Conservation (phyloP, 2,329 filamentous ascomycete genomes). For the Colletotrichum lindemuthianum region DNA sequence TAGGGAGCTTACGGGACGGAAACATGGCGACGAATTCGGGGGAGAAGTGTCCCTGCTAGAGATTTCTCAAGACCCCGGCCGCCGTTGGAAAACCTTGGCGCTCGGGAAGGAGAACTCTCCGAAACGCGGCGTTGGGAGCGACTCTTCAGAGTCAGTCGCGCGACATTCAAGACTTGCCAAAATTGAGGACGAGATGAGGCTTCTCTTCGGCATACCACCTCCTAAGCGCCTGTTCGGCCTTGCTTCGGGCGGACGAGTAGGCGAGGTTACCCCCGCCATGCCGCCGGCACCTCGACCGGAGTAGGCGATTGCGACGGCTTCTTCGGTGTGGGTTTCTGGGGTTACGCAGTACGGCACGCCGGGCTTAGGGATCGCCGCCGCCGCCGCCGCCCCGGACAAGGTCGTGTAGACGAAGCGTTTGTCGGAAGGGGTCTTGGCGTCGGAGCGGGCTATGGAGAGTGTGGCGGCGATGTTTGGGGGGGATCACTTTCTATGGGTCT, state of each 20-base stretch:
- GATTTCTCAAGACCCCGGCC: conserved; percentile 27
- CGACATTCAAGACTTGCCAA: neutral
- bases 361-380: conserved; percentile 38
- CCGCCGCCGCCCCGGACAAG: conserved; percentile 43
- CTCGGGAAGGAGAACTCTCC: conserved; percentile 33
- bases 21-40: conserved; percentile 19
- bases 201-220: conserved; percentile 46
- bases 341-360: conserved; percentile 37
- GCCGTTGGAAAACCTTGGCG: conserved; percentile 41
- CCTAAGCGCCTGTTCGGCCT: conserved; percentile 50
- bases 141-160: conserved; percentile 27
- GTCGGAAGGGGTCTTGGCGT: conserved; percentile 45
- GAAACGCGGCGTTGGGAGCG: conserved; percentile 43
- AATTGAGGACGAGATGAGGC: conserved; percentile 45
- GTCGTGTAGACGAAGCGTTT: conserved; percentile 53
- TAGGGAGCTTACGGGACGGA: conserved; percentile 11
- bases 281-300: conserved; percentile 43
- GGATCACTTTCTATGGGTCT: conserved; percentile 51
- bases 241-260: conserved; percentile 52
- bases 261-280: conserved; percentile 37
- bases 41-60: conserved; percentile 39
- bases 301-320: conserved; percentile 44
- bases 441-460: conserved; percentile 45
- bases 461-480: conserved; percentile 43
- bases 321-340: conserved; percentile 48